Conservation (phyloP, 2,329 filamentous ascomycete species). For the Penicillium frequentans region DNA sequence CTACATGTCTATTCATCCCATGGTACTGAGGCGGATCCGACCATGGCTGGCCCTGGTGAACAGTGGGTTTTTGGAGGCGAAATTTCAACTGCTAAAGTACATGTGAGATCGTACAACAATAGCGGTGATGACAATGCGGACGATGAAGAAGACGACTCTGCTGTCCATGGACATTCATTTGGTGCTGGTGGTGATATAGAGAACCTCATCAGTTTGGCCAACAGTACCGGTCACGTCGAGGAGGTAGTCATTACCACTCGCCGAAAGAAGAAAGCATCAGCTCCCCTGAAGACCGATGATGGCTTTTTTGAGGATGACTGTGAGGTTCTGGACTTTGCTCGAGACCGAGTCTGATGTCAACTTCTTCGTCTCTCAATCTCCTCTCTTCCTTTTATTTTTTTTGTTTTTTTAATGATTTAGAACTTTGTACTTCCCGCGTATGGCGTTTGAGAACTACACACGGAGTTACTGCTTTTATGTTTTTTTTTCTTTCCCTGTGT, state of each 20-base stretch:
- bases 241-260: slow-evolving; percentile 82
- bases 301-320: slow-evolving; percentile 91
- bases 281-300: slow-evolving; percentile 52
- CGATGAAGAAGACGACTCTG: slow-evolving; percentile 27
- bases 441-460: slow-evolving; percentile 16
- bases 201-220: slow-evolving; percentile 51
- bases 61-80: slow-evolving; percentile 57
- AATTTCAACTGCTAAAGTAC: slow-evolving; percentile 49
- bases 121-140: slow-evolving; percentile 40
- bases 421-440: slow-evolving; percentile 9
- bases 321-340: slow-evolving; percentile 84
- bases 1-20: slow-evolving; percentile 63
- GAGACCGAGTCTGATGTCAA: slow-evolving; percentile 50
- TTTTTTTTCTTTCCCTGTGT: neutral
- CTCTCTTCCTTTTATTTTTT: neutral
- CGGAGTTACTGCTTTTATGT: slow-evolving; percentile 12
- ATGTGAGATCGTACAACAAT: slow-evolving; percentile 46
- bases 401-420: slow-evolving; percentile 14
- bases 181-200: slow-evolving; percentile 46
- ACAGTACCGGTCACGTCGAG: slow-evolving; percentile 62
- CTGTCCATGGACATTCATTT: slow-evolving; percentile 27
- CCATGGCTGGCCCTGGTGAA: slow-evolving; percentile 32
- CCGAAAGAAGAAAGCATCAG: slow-evolving; percentile 57
- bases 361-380: neutral
- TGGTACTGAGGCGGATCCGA: slow-evolving; percentile 44